phyloP scores from a whole-genome alignment of 495 filamentous ascomycete species.

The Aspergillus panamensis region DNA sequence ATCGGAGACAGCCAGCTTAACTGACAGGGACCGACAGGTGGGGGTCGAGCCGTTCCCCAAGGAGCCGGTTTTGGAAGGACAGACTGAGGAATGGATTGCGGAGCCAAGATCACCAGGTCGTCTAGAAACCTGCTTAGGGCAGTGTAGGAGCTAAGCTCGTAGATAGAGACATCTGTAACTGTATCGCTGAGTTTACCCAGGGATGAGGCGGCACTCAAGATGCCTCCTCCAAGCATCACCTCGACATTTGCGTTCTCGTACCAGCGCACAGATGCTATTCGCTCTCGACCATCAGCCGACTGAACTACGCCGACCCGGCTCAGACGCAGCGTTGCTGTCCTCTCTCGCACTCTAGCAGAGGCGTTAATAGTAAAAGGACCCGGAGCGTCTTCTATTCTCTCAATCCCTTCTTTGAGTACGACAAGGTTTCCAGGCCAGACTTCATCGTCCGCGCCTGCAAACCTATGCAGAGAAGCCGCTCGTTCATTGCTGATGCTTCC shows the following conservation, averaged over 20 bases:
- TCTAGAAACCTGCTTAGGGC: slow-evolving; percentile 42
- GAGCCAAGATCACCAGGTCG: slow-evolving; percentile 50
- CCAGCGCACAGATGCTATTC: slow-evolving; percentile 56
- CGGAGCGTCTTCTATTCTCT: slow-evolving; percentile 1
- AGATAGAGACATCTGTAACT: slow-evolving; percentile 52
- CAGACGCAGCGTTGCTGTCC: not conserved
- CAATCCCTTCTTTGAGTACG: slow-evolving; percentile 40
- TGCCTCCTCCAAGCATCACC: slow-evolving; percentile 30
- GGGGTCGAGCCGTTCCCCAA: not conserved
- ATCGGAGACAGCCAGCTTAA: slow-evolving; percentile 15
- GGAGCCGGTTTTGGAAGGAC: slow-evolving; percentile 1
- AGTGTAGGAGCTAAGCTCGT: slow-evolving; percentile 49
- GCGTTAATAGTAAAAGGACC: not conserved
- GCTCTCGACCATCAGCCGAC: slow-evolving; percentile 47
- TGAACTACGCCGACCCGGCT: slow-evolving; percentile 58
- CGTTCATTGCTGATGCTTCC: slow-evolving; percentile 44
- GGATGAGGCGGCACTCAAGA: slow-evolving; percentile 29
- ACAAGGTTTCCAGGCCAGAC: slow-evolving; percentile 60
- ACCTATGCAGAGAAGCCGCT: slow-evolving; percentile 41
- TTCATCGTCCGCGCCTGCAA: slow-evolving; percentile 47
- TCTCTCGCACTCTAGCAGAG: not conserved
- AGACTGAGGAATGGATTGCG: slow-evolving; percentile 24
- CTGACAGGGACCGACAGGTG: slow-evolving; percentile 9
- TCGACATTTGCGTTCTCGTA: slow-evolving; percentile 42
- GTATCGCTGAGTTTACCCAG: slow-evolving; percentile 41